Evolutionary conservation across 805 yeast species (phyloP).

Genomic region (Zygotorulaspora florentina): DNA sequence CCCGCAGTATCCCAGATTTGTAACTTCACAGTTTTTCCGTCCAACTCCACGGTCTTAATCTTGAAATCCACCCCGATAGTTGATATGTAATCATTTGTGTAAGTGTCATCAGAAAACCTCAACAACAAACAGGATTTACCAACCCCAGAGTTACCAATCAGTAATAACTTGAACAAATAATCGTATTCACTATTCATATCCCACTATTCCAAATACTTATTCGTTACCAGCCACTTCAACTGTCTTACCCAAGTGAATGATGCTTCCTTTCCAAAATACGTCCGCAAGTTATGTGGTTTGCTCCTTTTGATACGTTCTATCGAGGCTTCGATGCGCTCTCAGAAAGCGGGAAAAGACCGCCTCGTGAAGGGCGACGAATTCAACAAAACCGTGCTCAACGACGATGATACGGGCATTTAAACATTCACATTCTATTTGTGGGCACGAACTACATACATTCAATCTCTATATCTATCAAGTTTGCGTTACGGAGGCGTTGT

Average conservation of each 20-base stretch:
- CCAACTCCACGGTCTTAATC: conserved; percentile 85
- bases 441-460: too few relatives aligned
- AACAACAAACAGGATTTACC: conserved; percentile 94
- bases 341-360: background rate
- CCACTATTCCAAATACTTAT: background rate
- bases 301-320: background rate
- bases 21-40: conserved; percentile 93
- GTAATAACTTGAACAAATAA: conserved; percentile 86
- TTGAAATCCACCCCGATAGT: conserved; percentile 97
- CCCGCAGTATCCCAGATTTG: conserved; percentile 99
- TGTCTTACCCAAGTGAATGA: background rate
- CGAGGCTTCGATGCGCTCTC: background rate
- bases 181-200: conserved; percentile 93
- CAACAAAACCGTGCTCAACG: background rate
- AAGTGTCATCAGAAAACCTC: conserved; percentile 95
- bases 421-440: too few relatives aligned
- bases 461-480: background rate
- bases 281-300: background rate
- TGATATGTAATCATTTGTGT: conserved; percentile 93
- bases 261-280: too few relatives aligned
- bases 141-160: conserved; percentile 98
- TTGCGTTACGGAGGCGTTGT: background rate
- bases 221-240: background rate
- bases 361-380: background rate
- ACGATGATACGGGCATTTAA: background rate